phyloP scores from a whole-genome alignment of 257 asterid species.

The Forsythia suspensa region DNA sequence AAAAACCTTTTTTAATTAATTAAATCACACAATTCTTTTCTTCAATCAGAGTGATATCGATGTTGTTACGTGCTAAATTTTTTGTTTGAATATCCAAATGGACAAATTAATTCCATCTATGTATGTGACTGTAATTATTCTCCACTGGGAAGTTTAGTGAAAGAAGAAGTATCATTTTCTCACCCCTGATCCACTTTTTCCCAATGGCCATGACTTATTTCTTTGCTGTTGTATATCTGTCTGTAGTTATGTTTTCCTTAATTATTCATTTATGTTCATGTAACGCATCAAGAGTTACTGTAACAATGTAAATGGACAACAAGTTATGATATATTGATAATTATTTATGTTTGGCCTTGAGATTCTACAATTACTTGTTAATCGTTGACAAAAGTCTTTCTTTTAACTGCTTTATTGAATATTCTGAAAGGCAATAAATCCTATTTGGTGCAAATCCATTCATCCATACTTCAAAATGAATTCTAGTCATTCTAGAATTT shows the following conservation, averaged over 20 bases:
- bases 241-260: background rate
- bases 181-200: background rate
- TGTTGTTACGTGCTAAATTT: background rate
- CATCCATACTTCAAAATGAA: background rate
- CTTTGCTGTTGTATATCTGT: background rate
- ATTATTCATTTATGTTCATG: no score
- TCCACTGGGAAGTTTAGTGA: background rate
- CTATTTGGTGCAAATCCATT: background rate
- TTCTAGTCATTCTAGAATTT: background rate
- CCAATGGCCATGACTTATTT: background rate
- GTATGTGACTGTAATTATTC: background rate
- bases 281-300: background rate
- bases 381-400: background rate
- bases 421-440: background rate
- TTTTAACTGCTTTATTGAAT: background rate
- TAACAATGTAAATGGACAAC: background rate
- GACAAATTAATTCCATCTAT: background rate
- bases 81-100: background rate
- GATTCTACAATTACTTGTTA: no score
- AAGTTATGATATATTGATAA: constrained; percentile 7
- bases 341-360: constrained; percentile 16
- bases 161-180: background rate
- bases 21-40: background rate
- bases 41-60: background rate
- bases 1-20: background rate